phyloP scores from a whole-genome alignment of 2,329 filamentous ascomycete genomes.

The Fusarium sp. region DNA sequence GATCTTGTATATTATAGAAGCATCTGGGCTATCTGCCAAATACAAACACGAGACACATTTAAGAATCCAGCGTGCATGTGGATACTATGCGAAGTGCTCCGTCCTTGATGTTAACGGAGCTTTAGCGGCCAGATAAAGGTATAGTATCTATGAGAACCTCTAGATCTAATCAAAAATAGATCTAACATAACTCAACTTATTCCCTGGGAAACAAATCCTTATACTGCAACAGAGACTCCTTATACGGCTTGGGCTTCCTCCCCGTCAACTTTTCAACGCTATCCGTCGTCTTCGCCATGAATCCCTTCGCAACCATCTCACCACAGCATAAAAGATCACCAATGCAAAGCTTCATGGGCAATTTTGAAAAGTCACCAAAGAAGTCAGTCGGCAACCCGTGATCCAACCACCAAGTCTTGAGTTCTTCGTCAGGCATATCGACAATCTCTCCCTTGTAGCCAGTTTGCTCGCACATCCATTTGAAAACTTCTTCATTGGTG shows the following conservation, averaged over 20 bases:
- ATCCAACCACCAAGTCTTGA: slow-evolving; percentile 40
- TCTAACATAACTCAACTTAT: too few species aligned
- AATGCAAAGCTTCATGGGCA: slow-evolving; percentile 44
- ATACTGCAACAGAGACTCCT: slow-evolving; percentile 38
- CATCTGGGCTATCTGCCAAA: too few species aligned
- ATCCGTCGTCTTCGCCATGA: slow-evolving; percentile 38
- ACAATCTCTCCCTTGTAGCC: slow-evolving; percentile 37
- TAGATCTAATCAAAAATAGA: too few species aligned
- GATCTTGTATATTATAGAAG: too few species aligned
- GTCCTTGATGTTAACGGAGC: too few species aligned
- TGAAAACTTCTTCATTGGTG: slow-evolving; percentile 38
- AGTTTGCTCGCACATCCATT: slow-evolving; percentile 38
- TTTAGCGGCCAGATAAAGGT: too few species aligned
- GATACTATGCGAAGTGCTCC: too few species aligned
- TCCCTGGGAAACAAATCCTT: slow-evolving; percentile 34
- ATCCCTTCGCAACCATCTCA: slow-evolving; percentile 38
- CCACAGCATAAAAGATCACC: slow-evolving; percentile 41
- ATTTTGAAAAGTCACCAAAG: slow-evolving; percentile 40
- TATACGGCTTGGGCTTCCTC: slow-evolving; percentile 31
- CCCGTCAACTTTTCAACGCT: slow-evolving; percentile 42
- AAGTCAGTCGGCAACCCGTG: slow-evolving; percentile 37
- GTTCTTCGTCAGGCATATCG: slow-evolving; percentile 39
- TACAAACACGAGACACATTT: too few species aligned
- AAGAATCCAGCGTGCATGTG: too few species aligned
- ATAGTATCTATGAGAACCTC: too few species aligned